Base-by-base conservation (phyloP, 2,329 filamentous ascomycete species). In the Lachnellula suecica region DNA sequence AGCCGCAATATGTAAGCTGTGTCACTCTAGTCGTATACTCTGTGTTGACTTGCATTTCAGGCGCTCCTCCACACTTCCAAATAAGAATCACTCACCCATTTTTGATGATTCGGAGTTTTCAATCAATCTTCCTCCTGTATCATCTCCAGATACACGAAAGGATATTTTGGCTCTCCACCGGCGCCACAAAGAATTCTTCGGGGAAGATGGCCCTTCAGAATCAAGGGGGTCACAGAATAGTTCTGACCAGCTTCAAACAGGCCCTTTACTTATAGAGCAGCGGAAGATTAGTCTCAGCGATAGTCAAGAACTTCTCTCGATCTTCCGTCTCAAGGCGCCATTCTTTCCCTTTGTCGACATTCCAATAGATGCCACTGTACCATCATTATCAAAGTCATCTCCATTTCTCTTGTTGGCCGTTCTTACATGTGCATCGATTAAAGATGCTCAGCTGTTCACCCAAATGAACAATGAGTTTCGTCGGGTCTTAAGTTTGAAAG, bases 271-370 rank as follows among this genome's bases (percentile, higher is more conserved):
- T 4, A 54, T 66, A 10, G 54, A 61, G 22, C 52, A 51, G 31
- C 61, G 63, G 1, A 57, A 55, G 42, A 22, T 67, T 8, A 57
- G 47, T 27, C 55, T 63, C 9, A 9, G 35, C 4, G 53, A 67
- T 52, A 63, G 63, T 1, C 58, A 62, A 46, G 22, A 51, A 20
- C 54, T 67, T 10, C 57, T 67, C 2, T 17, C 44, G 17, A 19
- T 34, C 1, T 67, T 58, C 46, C 46, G 51, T 4, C 37, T 49
- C 1, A 61, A 53, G 43, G 31, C 53, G 4, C 17, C 53, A 8
- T 63, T 57, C 37, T 66, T 66, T 37, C 65, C 64, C 6, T 67
- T 66, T 34, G 61, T 67, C 5, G 35, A 57, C 9, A 47, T 67
- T 7, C 48, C 61, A 1, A 27, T 40, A 19, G 52, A 59, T 20